Base-by-base conservation (phyloP, 441 rosid genomes). In the Gossypium schwendimanii region DNA sequence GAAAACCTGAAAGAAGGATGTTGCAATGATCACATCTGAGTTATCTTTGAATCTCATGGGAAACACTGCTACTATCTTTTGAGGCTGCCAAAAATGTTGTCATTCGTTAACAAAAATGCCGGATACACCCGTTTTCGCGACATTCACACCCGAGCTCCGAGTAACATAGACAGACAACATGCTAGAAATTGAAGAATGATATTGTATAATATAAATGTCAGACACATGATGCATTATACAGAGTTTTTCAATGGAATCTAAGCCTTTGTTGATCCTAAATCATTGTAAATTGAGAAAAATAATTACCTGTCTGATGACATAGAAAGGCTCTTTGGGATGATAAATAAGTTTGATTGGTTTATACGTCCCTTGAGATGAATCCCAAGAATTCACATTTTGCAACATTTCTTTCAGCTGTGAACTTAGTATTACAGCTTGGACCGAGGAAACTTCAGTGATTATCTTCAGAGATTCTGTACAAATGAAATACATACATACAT, bases 31-130 rank as follows among this genome's bases (percentile, higher is more conserved):
- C 72, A 89, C 92, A 76, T 94, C 98, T n/a, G 90, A 77, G 26
- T 89, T 69, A 75, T 91, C 98, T 79, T 81, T 91, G 81, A 91
- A 90, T 18, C 92, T 90, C 87, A 94, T 90, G 2, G 98, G 97
- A 69, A 89, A 94, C 67, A 94, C 91, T 28, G 88, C 91, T n/a
- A 81, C 79, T 65, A 90, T 85, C 75, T 86, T 90, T 26, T 52
- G 73, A 17, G 83, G 83, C 97, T 87, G 82, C 73, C 49, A 71
- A 80, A 15, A 41, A 63, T 53, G 33, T 61, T 58, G 18, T 55
- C 10, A 63, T 58, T 61, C 54, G 33, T 28, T 70, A 41, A 63
- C 55, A 28, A 33, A 31, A 24, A 8, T 18, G 26, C 21, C 10
- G 26, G 26, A 7, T 0, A 3, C 24, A 21, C 20, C n/a, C 61